A percentile compares a stretch with the other conserved stretches of the same genome.
Evolutionary conservation across 768 basidiomycete species (phyloP).

Genomic region (Leccinum obscurum): DNA sequence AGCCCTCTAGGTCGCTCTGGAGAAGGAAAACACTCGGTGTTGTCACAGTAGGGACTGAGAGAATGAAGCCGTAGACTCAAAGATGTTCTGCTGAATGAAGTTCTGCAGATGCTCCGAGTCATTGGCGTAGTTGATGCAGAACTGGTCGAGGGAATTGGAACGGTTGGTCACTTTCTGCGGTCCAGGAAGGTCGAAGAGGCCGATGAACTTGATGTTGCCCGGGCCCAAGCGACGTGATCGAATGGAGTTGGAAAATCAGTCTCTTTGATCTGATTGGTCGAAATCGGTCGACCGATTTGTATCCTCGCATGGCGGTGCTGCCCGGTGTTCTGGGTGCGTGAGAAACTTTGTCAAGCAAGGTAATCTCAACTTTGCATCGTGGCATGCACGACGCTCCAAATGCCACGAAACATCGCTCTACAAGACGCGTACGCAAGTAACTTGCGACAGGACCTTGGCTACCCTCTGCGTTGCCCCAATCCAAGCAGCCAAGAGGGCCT

Average conservation of each 20-base stretch:
- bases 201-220: no score
- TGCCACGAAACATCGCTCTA: no score
- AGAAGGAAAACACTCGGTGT: constrained; percentile 85
- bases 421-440: constrained; percentile 11
- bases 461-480: constrained; percentile 32
- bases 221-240: no score
- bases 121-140: constrained; percentile 95
- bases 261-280: no score
- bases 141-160: constrained; percentile 92
- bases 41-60: constrained; percentile 81
- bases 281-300: no score
- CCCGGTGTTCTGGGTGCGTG: no score
- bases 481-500: constrained; percentile 27
- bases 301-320: no score
- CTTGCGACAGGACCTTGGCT: constrained; percentile 7
- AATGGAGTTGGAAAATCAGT: no score
- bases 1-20: constrained; percentile 88
- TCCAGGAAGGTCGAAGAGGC: no score
- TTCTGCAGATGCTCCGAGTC: constrained; percentile 71
- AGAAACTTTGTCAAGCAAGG: no score
- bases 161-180: constrained; percentile 49
- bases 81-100: constrained; percentile 59
- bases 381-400: no score
- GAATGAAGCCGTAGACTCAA: constrained; percentile 77
- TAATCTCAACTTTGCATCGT: no score